Percentiles rank a stretch among this genome's conserved stretches.
Evolutionary conservation across 129 eudicot genomes (phyloP).

Genomic region (Chrysanthemum seticuspe): DNA sequence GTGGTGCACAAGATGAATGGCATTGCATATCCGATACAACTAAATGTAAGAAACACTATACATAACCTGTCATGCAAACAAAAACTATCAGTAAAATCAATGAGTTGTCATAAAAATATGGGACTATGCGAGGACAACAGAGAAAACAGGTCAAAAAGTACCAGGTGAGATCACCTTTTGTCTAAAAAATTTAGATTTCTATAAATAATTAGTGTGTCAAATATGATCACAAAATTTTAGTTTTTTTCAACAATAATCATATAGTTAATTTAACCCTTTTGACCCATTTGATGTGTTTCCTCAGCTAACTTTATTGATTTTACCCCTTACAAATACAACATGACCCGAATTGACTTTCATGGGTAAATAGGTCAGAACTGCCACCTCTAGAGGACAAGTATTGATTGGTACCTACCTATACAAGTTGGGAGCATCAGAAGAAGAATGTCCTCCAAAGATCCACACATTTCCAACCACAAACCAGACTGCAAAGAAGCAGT

Average conservation of each 20-base stretch:
- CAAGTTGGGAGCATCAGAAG: constrained; percentile 83
- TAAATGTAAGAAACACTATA: constrained; percentile 87
- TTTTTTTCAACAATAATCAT: no score
- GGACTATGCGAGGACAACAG: neutral
- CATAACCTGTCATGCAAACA: constrained; percentile 64
- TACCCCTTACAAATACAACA: no score
- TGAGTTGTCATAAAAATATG: constrained; percentile 1
- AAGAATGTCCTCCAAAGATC: constrained; percentile 96
- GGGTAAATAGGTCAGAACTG: no score
- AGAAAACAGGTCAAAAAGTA: no score
- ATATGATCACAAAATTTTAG: neutral
- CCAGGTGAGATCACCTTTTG: no score
- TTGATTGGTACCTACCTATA: constrained; percentile 74
- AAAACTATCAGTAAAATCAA: constrained; percentile 5
- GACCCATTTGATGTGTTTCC: neutral
- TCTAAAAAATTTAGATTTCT: no score
- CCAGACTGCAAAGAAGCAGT: constrained; percentile 99
- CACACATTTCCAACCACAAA: constrained; percentile 97
- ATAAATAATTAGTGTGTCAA: no score
- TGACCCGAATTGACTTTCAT: neutral
- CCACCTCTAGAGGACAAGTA: constrained; percentile 2
- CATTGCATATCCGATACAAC: constrained; percentile 98
- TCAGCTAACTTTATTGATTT: no score
- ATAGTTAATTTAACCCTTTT: neutral
- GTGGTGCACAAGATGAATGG: constrained; percentile 94